These are phyloP conservation scores for Thalassiosira profunda DNA, from an alignment of 108 stramenopile species.

Conservation along the genomic window DNA sequence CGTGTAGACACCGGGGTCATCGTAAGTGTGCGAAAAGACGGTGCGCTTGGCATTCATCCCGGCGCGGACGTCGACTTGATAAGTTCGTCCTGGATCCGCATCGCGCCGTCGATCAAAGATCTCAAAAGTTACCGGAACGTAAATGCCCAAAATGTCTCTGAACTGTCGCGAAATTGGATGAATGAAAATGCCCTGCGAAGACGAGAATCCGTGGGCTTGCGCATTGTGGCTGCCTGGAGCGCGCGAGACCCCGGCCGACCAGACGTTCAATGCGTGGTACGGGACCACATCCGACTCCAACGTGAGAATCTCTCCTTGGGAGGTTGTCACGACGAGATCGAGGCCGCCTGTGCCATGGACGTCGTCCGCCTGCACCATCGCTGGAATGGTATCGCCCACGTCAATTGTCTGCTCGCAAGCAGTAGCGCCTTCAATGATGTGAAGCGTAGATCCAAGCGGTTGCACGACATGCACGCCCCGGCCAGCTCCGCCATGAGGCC, in stretches of 20 bases:
- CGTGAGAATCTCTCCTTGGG: slow-evolving; percentile 74
- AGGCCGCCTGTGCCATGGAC: slow-evolving; percentile 79
- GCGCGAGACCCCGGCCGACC: slow-evolving; percentile 76
- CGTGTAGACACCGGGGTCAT: slow-evolving; percentile 70
- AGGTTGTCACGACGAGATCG: slow-evolving; percentile 80
- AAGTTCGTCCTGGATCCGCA: slow-evolving; percentile 62
- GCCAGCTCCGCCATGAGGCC: slow-evolving; percentile 67
- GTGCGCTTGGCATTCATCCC: slow-evolving; percentile 59
- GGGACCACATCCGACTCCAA: slow-evolving; percentile 70
- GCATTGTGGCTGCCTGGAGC: slow-evolving; percentile 58
- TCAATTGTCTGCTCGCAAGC: slow-evolving; percentile 73
- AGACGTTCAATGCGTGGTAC: slow-evolving; percentile 82
- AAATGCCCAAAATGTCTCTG: slow-evolving; percentile 78
- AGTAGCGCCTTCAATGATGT: slow-evolving; percentile 81
- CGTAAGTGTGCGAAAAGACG: slow-evolving; percentile 53
- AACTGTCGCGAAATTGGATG: slow-evolving; percentile 77
- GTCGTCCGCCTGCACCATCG: slow-evolving; percentile 88
- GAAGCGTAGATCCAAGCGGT: slow-evolving; percentile 60
- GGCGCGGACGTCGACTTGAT: slow-evolving; percentile 72
- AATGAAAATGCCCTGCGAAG: slow-evolving; percentile 83
- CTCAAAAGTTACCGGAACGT: slow-evolving; percentile 80
- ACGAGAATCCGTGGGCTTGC: slow-evolving; percentile 76
- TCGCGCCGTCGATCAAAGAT: slow-evolving; percentile 84
- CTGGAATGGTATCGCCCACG: slow-evolving; percentile 66
- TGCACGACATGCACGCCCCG: slow-evolving; percentile 80